Evolutionary conservation across 371 early-diverging fungal species (phyloP).

Genomic region (Apophysomyces ossiformis): DNA sequence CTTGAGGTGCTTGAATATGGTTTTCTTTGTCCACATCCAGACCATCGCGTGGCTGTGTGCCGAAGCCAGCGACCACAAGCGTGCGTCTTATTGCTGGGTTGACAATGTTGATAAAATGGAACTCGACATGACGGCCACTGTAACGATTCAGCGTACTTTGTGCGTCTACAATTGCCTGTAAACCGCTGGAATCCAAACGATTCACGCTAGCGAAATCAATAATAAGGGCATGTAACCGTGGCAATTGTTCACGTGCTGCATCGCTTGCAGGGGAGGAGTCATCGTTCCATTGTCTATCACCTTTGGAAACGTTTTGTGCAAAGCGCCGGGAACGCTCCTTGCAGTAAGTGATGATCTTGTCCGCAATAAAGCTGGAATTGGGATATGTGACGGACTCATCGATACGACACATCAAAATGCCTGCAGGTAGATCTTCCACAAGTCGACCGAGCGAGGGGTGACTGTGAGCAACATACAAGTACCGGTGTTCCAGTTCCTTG

Average conservation of each 20-base stretch:
- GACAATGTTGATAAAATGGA: slow-evolving; percentile 53
- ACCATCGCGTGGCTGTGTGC: slow-evolving; percentile 26
- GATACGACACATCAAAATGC: slow-evolving; percentile 62
- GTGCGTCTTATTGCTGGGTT: slow-evolving; percentile 40
- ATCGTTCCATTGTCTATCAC: slow-evolving; percentile 58
- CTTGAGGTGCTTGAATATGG: slow-evolving; percentile 16
- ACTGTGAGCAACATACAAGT: slow-evolving; percentile 44
- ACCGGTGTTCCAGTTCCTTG: slow-evolving; percentile 25
- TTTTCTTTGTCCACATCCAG: slow-evolving; percentile 4
- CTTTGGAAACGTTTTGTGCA: slow-evolving; percentile 26
- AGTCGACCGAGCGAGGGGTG: slow-evolving; percentile 43
- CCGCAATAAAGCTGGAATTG: slow-evolving; percentile 61
- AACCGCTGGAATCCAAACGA: slow-evolving; percentile 65
- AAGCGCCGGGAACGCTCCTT: slow-evolving; percentile 35
- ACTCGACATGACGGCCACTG: slow-evolving; percentile 56
- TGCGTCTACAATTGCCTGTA: slow-evolving; percentile 64
- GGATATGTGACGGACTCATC: slow-evolving; percentile 74
- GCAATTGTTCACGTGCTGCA: slow-evolving; percentile 32
- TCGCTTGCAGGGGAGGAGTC: slow-evolving; percentile 26
- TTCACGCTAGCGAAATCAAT: slow-evolving; percentile 71
- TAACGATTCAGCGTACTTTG: slow-evolving; percentile 55
- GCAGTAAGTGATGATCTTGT: slow-evolving; percentile 46
- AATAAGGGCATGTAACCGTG: slow-evolving; percentile 61
- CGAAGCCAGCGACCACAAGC: slow-evolving; percentile 50
- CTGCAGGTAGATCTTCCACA: slow-evolving; percentile 52